A percentile compares a stretch with the other conserved stretches of the same genome.
phyloP scores from a whole-genome alignment of 1,284 basidiomycete species.

The Cutaneotrichosporon cutaneum region DNA sequence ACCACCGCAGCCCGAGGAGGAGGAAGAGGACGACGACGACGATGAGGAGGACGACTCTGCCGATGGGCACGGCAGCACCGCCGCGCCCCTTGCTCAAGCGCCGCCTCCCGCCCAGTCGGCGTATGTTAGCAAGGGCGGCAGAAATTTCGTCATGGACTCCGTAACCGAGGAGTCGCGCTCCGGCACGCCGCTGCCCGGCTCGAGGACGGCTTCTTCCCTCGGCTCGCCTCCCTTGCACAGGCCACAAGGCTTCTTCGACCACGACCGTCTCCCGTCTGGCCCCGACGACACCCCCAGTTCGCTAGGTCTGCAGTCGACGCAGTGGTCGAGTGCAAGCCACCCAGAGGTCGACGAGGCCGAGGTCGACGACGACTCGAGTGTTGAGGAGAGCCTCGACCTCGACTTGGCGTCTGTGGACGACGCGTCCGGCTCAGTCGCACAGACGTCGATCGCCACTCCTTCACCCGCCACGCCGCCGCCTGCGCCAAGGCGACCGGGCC shows the following conservation, averaged over 20 bases:
- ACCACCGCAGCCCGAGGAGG: slow-evolving; percentile 35
- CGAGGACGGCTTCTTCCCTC: neutral
- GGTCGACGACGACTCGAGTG: slow-evolving; percentile 12
- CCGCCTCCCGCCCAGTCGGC: neutral
- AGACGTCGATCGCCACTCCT: slow-evolving; percentile 13
- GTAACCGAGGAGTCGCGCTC: slow-evolving; percentile 8
- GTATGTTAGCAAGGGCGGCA: neutral
- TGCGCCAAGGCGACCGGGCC: slow-evolving; percentile 52
- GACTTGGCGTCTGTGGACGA: slow-evolving; percentile 9
- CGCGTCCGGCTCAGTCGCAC: slow-evolving; percentile 16
- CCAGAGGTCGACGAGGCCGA: neutral
- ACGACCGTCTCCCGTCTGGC: neutral
- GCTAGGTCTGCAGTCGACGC: neutral
- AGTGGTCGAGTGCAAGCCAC: neutral
- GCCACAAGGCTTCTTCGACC: neutral
- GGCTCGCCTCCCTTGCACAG: neutral
- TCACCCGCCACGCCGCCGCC: neutral
- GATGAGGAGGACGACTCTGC: slow-evolving; percentile 23
- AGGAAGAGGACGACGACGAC: slow-evolving; percentile 24
- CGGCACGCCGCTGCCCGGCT: neutral
- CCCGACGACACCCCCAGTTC: slow-evolving; percentile 8
- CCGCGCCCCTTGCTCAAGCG: neutral
- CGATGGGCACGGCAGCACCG: slow-evolving; percentile 1
- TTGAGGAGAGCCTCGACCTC: slow-evolving; percentile 7
- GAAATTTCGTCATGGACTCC: neutral